Evolutionary conservation across 164 flowering plant genomes (phyloP).

Genomic region (Vitis rotundifolia): DNA sequence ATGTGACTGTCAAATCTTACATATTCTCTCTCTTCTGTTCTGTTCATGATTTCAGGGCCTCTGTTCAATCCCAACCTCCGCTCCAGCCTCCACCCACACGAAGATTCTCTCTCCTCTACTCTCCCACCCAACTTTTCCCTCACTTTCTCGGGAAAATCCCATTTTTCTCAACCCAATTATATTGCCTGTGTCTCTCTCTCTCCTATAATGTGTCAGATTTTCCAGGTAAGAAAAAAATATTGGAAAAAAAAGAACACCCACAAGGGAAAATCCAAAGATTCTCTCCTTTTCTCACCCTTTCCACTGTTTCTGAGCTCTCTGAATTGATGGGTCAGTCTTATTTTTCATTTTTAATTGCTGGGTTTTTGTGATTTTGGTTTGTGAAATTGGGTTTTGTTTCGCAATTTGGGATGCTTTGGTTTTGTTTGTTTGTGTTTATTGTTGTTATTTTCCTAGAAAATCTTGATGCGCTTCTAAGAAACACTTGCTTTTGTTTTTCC

Average conservation of each 20-base stretch:
- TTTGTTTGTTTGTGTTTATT: too few species aligned
- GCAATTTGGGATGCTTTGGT: too few species aligned
- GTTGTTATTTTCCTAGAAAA: background rate
- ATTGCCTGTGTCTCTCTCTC: too few species aligned
- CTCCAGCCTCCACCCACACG: background rate
- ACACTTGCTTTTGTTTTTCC: background rate
- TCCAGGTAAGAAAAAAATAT: background rate
- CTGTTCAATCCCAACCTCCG: background rate
- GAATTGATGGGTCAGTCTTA: background rate
- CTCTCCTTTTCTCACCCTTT: background rate
- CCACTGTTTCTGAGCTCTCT: background rate
- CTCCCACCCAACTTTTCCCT: background rate
- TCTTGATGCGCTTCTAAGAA: background rate
- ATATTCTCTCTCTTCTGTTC: slow-evolving; percentile 2
- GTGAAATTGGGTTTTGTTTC: background rate
- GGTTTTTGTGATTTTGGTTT: background rate
- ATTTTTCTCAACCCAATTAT: background rate
- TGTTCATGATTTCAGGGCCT: slow-evolving; percentile 19
- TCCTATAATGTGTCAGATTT: background rate
- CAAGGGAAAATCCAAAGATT: background rate
- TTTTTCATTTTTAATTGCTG: background rate
- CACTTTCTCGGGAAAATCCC: slow-evolving; percentile 1
- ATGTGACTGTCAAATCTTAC: slow-evolving; percentile 12
- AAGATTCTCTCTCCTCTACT: slow-evolving; percentile 5
- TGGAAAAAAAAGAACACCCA: too few species aligned